phyloP scores from a whole-genome alignment of 208 protist genomes.

The Borovskyia barvae region DNA sequence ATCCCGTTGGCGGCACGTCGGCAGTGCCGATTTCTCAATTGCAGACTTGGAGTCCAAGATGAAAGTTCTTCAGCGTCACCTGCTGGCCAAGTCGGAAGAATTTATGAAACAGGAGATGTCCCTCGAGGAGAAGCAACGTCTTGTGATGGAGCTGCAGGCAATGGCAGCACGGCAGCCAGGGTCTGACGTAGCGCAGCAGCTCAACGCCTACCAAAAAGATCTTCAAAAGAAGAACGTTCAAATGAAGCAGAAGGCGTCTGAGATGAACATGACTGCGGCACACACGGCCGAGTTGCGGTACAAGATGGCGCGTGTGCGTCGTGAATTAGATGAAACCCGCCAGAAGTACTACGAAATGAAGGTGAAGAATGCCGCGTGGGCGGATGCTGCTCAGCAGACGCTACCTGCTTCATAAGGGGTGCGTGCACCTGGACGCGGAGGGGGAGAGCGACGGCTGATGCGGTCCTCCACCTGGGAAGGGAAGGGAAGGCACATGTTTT shows the following conservation, averaged over 20 bases:
- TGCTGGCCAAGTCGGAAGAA: slow-evolving; percentile 97
- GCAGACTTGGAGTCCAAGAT: slow-evolving; percentile 96
- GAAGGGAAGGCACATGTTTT: too few relatives aligned
- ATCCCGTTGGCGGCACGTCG: slow-evolving; percentile 92
- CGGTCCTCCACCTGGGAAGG: too few relatives aligned
- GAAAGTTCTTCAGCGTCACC: slow-evolving; percentile 92
- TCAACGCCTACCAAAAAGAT: slow-evolving; percentile 92
- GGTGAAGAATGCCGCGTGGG: slow-evolving; percentile 62
- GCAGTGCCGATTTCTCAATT: slow-evolving; percentile 89
- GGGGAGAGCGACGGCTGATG: too few relatives aligned
- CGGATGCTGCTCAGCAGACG: too few relatives aligned
- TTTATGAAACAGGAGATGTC: slow-evolving; percentile 95
- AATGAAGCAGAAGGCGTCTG: slow-evolving; percentile 93
- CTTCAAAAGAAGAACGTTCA: slow-evolving; percentile 91
- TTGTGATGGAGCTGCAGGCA: slow-evolving; percentile 94
- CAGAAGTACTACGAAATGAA: slow-evolving; percentile 94
- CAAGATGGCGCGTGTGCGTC: slow-evolving; percentile 89
- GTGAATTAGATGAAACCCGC: slow-evolving; percentile 95
- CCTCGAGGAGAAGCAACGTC: slow-evolving; percentile 95
- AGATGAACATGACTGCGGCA: slow-evolving; percentile 88
- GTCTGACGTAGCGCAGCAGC: slow-evolving; percentile 93
- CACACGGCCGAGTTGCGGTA: slow-evolving; percentile 92
- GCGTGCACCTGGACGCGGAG: too few relatives aligned
- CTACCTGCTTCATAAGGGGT: too few relatives aligned
- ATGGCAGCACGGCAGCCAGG: slow-evolving; percentile 94